Evolutionary conservation across 2,329 filamentous ascomycete genomes (phyloP).

Genomic region (Clonostachys rosea): DNA sequence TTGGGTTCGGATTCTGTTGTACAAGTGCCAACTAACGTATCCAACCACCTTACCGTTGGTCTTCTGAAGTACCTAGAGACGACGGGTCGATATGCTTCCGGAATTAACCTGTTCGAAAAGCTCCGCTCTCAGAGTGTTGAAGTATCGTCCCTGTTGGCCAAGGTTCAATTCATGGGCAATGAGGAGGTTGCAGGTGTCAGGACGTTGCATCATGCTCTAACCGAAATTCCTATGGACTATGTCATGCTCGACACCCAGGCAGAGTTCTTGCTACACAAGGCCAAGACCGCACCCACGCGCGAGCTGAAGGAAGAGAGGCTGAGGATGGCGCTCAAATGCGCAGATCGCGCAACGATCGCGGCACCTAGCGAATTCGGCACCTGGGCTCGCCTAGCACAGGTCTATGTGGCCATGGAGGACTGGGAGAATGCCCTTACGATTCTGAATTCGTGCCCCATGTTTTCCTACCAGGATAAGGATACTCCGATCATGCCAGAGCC

Average conservation of each 20-base stretch:
- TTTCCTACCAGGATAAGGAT: slow-evolving; percentile 98
- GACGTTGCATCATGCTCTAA: slow-evolving; percentile 80
- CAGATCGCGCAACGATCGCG: slow-evolving; percentile 89
- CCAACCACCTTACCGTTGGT: slow-evolving; percentile 92
- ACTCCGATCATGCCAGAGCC: slow-evolving; percentile 92
- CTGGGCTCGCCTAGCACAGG: slow-evolving; percentile 89
- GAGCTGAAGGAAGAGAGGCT: slow-evolving; percentile 62
- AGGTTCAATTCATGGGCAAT: slow-evolving; percentile 88
- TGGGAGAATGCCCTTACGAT: slow-evolving; percentile 96
- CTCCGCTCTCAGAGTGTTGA: slow-evolving; percentile 86
- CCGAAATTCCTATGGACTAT: slow-evolving; percentile 96
- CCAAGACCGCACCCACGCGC: slow-evolving; percentile 46
- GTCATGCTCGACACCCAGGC: slow-evolving; percentile 93
- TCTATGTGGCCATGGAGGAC: slow-evolving; percentile 90
- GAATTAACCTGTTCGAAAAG: slow-evolving; percentile 97
- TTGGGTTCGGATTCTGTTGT: slow-evolving; percentile 95
- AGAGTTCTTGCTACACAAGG: slow-evolving; percentile 85
- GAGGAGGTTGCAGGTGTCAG: slow-evolving; percentile 96
- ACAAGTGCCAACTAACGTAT: slow-evolving; percentile 94
- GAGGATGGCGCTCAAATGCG: slow-evolving; percentile 85
- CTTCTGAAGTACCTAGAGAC: slow-evolving; percentile 93
- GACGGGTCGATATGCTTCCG: slow-evolving; percentile 88
- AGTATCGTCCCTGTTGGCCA: slow-evolving; percentile 86
- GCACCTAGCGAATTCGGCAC: slow-evolving; percentile 96
- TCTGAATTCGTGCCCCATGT: slow-evolving; percentile 98